Evolutionary conservation across 805 yeast species (phyloP).

Genomic region (Kodamaea kakaduensis): DNA sequence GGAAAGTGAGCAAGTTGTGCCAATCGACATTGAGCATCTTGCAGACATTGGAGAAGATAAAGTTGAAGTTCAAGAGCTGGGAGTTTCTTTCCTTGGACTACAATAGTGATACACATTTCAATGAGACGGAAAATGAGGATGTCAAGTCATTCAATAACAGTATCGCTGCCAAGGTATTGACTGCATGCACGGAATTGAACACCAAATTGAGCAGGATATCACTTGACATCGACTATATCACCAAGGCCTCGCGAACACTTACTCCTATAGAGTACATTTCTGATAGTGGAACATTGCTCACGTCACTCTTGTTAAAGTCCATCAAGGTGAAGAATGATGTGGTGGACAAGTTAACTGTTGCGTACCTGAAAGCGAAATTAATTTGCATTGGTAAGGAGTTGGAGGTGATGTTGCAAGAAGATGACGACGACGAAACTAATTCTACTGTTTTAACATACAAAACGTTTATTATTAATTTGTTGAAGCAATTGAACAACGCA

Average conservation of each 20-base stretch:
- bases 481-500: conserved; percentile 55
- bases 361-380: conserved; percentile 63
- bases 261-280: conserved; percentile 46
- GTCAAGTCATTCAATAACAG: conserved; percentile 45
- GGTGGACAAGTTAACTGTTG: conserved; percentile 50
- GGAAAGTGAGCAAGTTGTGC: conserved; percentile 46
- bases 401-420: conserved; percentile 43
- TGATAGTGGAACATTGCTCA: conserved; percentile 49
- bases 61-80: conserved; percentile 48
- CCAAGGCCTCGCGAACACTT: conserved; percentile 37
- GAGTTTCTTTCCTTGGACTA: conserved; percentile 51
- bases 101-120: conserved; percentile 40
- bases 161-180: conserved; percentile 51
- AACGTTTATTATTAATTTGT: conserved; percentile 52
- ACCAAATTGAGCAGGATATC: conserved; percentile 38
- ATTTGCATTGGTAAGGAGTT: conserved; percentile 63
- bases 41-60: conserved; percentile 48
- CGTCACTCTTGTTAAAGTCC: conserved; percentile 41
- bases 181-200: conserved; percentile 47
- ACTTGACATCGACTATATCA: conserved; percentile 44
- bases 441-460: conserved; percentile 45
- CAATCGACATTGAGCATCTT: conserved; percentile 44
- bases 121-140: conserved; percentile 13
- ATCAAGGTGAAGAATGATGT: conserved; percentile 49
- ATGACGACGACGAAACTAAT: conserved; percentile 9